Evolutionary conservation across 768 basidiomycete genomes (phyloP), one percentile per base, ranked within the genome.

Genomic region (Lentinus brumalis): DNA sequence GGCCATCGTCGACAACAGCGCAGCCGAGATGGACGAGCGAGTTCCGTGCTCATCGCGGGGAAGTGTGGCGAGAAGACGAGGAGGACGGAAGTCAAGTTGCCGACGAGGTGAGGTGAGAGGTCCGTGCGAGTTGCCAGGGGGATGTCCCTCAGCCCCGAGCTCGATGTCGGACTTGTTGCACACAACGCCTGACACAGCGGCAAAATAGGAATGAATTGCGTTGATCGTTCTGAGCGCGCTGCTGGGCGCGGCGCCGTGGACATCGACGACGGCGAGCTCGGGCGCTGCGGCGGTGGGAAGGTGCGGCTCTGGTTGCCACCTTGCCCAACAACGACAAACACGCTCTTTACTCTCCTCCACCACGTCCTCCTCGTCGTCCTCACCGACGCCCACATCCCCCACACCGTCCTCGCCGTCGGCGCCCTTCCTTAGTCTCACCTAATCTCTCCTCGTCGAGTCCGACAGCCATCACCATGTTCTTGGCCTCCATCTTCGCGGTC

Each of bases 401-500:
- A 14, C 64, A 29, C 50, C 56, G 54, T 53, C 64, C 44, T 49
- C 66, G 60, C 57, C 61, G 47, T 60, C 57, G 50, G 66, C 51
- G 41, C 39, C 65, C 57, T 63, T 71, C 57, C 62, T 69, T 60
- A 57, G 61, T 65, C 49, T 63, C 63, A 49, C 61, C 50, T 59
- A 63, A 53, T 57, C 61, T 12, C 58, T 42, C 64, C 66, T 50
- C 49, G 46, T 56, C 60, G 59, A 61, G 29, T 55, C 49, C 58
- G 55, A 47, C 61, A 49, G 14, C 41, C 42, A 14, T 14, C 39
- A 45, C 58, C 46, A 59, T 58, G 59, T 45, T 60, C 53, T 14
- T 57, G 53, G 46, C 70, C 53, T 51, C 66, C 35, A 38, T 71
- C 56, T 61, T 75, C 54, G 60, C 76, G 31, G 52, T 70, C 53